Conservation (phyloP, 345 rosid species). For the Eucalyptus curtisii region DNA sequence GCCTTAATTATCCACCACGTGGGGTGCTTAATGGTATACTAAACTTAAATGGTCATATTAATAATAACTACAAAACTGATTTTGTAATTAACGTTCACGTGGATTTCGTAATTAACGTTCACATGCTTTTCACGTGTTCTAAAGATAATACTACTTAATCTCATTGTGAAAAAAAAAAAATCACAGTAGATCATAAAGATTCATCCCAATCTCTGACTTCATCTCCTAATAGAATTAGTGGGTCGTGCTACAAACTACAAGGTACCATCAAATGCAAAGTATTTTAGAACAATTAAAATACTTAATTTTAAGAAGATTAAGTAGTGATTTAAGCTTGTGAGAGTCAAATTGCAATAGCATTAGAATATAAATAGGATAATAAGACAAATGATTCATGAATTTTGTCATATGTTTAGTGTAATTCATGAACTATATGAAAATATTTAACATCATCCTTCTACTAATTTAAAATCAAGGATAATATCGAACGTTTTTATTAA, state of each 20-base stretch:
- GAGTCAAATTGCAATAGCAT: background rate
- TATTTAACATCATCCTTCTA: too few species aligned
- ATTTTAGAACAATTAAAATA: too few species aligned
- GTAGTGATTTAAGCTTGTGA: background rate
- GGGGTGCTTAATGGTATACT: background rate
- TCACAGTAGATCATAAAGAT: too few species aligned
- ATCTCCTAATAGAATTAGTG: background rate
- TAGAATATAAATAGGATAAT: too few species aligned
- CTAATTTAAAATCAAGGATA: too few species aligned
- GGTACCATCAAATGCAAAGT: background rate
- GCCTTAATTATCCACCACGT: too few species aligned
- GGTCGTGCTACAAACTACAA: background rate
- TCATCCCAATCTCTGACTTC: too few species aligned
- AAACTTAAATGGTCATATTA: background rate
- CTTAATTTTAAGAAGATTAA: background rate
- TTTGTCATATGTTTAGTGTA: too few species aligned
- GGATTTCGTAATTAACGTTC: too few species aligned
- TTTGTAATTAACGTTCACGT: background rate
- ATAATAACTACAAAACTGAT: too few species aligned
- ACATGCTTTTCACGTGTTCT: background rate
- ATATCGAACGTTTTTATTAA: accelerated
- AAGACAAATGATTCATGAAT: too few species aligned
- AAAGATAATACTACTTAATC: background rate
- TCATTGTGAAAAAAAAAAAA: background rate
- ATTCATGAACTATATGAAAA: too few species aligned